Percentiles rank a stretch among this genome's conserved stretches.
Conservation (phyloP, 78 protist species). For the Cavenderia fasciculata region DNA sequence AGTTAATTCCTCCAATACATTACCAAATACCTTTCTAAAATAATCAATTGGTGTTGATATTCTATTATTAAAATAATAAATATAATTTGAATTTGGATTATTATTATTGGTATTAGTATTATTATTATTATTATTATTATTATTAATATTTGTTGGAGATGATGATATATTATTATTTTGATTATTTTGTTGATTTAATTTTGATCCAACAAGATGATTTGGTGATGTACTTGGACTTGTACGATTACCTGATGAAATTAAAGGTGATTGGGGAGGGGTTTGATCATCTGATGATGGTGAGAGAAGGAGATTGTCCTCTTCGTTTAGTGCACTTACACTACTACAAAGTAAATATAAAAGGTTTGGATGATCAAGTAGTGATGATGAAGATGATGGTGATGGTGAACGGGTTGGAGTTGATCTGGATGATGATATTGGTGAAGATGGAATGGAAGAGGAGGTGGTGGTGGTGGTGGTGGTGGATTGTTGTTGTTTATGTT, state of each 20-base stretch:
- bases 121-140: neutral
- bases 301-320: too few species aligned
- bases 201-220: too few species aligned
- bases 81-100: neutral
- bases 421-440: too few species aligned
- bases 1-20: neutral
- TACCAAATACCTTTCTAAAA: slow-evolving; percentile 14
- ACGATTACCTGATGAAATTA: neutral
- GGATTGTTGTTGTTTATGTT: neutral
- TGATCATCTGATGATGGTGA: neutral
- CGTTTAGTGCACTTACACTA: neutral
- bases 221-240: neutral
- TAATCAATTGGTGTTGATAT: slow-evolving; percentile 60
- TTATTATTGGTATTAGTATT: neutral
- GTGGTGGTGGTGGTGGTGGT: slow-evolving; percentile 1
- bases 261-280: neutral
- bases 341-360: too few species aligned
- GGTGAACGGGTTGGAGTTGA: slow-evolving; percentile 1
- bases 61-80: too few species aligned
- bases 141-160: neutral
- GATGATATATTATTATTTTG: too few species aligned
- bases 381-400: slow-evolving; percentile 3
- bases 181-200: too few species aligned
- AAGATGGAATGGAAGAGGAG: too few species aligned
- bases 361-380: neutral